These are phyloP conservation scores for Cerioporus squamosus DNA, from an alignment of 1,284 basidiomycete species.

Conservation along the genomic window DNA sequence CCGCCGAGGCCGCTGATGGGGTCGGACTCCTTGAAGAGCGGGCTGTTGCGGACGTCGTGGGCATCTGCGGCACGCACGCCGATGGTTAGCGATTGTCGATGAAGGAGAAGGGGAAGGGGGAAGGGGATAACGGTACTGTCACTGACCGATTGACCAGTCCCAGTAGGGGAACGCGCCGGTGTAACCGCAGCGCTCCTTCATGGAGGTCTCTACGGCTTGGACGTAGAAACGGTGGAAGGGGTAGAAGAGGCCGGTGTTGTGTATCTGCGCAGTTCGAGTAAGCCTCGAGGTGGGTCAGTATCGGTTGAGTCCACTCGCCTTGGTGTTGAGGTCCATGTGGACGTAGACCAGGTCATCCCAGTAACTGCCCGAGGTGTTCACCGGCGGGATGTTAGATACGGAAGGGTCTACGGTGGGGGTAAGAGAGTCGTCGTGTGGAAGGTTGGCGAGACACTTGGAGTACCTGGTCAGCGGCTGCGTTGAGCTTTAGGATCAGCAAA, in stretches of 20 bases:
- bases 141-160: slow-evolving; percentile 42
- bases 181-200: slow-evolving; percentile 40
- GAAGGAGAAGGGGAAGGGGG: background rate
- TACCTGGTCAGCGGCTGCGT: background rate
- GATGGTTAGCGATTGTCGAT: too few species aligned
- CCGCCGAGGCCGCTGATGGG: slow-evolving; percentile 39
- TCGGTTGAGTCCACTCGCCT: slow-evolving; percentile 13
- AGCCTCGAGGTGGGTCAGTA: too few species aligned
- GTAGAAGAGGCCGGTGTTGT: slow-evolving; percentile 41
- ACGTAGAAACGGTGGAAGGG: slow-evolving; percentile 46
- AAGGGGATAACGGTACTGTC: too few species aligned
- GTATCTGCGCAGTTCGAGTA: slow-evolving; percentile 30
- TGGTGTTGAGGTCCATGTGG: slow-evolving; percentile 41
- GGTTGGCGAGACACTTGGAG: slow-evolving; percentile 37
- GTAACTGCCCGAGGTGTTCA: slow-evolving; percentile 39
- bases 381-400: slow-evolving; percentile 31
- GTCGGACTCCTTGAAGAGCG: slow-evolving; percentile 35
- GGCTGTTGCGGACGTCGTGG: slow-evolving; percentile 33
- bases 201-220: slow-evolving; percentile 34
- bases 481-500: background rate
- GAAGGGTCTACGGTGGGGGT: slow-evolving; percentile 32
- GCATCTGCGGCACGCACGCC: slow-evolving; percentile 30
- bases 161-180: slow-evolving; percentile 42
- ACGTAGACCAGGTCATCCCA: slow-evolving; percentile 44
- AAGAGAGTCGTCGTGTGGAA: slow-evolving; percentile 35